phyloP scores from a whole-genome alignment of 31 red algal genomes.

The Asparagopsis taxiformis region DNA sequence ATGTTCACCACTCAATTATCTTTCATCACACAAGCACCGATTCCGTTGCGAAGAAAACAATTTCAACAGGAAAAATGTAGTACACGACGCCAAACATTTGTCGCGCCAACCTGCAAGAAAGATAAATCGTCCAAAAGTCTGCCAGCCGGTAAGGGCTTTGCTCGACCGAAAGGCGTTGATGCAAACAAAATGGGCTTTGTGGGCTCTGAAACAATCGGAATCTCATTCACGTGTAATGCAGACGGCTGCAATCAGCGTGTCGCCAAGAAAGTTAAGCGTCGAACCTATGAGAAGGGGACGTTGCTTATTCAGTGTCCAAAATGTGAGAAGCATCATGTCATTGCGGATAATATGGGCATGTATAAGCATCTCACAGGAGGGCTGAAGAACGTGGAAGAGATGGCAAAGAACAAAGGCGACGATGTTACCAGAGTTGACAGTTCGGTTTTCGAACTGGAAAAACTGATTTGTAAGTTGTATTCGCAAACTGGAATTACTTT shows the following conservation, averaged over 20 bases:
- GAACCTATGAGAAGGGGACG: conserved; percentile 72
- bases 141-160: neutral
- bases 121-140: too few relatives aligned
- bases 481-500: neutral
- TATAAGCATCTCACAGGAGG: conserved; percentile 69
- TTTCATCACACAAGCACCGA: too few relatives aligned
- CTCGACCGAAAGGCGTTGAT: conserved; percentile 5
- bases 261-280: conserved; percentile 49
- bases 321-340: conserved; percentile 78
- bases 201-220: conserved; percentile 68
- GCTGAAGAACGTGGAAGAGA: conserved; percentile 74
- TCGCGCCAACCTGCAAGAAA: too few relatives aligned
- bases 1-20: too few relatives aligned
- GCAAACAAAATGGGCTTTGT: conserved; percentile 70
- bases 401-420: conserved; percentile 53
- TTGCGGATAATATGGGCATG: conserved; percentile 87
- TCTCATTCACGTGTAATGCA: conserved; percentile 79
- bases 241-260: conserved; percentile 64
- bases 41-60: too few relatives aligned
- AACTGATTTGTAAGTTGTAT: conserved; percentile 20
- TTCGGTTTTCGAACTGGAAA: conserved; percentile 44
- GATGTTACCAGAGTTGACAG: conserved; percentile 49
- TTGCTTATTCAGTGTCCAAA: conserved; percentile 79
- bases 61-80: too few relatives aligned
- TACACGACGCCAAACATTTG: too few relatives aligned